A percentile compares a stretch with the other conserved stretches of the same genome.
These are phyloP conservation scores for Hemisphaericaspora lyxosophila DNA, from an alignment of 1,139 yeast genomes.

Conservation along the genomic window DNA sequence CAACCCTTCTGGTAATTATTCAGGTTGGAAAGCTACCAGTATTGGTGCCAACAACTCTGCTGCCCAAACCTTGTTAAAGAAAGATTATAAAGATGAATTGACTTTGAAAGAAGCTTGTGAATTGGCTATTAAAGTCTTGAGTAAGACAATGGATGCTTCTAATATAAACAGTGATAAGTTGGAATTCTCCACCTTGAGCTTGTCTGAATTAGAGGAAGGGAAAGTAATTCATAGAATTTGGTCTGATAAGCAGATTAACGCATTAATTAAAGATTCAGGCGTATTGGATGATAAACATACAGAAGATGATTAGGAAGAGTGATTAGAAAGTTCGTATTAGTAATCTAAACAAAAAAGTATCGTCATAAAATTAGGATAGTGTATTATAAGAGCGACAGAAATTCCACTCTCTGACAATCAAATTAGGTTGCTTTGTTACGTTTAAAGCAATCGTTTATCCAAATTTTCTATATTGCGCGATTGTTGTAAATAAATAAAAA, in stretches of 20 bases:
- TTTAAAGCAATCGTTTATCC: too few relatives aligned
- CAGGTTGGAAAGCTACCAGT: conserved; percentile 98
- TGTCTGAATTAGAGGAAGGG: conserved; percentile 50
- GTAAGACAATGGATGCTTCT: conserved; percentile 92
- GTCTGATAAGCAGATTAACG: conserved; percentile 75
- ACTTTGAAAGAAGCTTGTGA: conserved; percentile 77
- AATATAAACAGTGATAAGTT: conserved; percentile 64
- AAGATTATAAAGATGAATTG: conserved; percentile 87
- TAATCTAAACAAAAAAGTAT: too few relatives aligned
- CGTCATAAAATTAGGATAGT: too few relatives aligned
- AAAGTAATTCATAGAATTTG: conserved; percentile 70
- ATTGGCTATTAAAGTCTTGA: conserved; percentile 85
- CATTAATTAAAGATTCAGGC: conserved; percentile 71
- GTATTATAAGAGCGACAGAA: too few relatives aligned
- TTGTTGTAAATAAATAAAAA: too few relatives aligned
- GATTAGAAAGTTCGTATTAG: too few relatives aligned
- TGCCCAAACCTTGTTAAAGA: conserved; percentile 92
- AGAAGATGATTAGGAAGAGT: too few relatives aligned
- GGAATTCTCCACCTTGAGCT: conserved; percentile 75
- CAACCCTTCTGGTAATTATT: conserved; percentile 95
- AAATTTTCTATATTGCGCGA: too few relatives aligned
- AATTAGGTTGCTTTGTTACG: too few relatives aligned
- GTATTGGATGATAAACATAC: conserved; percentile 49
- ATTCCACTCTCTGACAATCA: too few relatives aligned
- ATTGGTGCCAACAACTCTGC: conserved; percentile 97